phyloP scores from a whole-genome alignment of 2,329 filamentous ascomycete species.

The Colletotrichum tanaceti region DNA sequence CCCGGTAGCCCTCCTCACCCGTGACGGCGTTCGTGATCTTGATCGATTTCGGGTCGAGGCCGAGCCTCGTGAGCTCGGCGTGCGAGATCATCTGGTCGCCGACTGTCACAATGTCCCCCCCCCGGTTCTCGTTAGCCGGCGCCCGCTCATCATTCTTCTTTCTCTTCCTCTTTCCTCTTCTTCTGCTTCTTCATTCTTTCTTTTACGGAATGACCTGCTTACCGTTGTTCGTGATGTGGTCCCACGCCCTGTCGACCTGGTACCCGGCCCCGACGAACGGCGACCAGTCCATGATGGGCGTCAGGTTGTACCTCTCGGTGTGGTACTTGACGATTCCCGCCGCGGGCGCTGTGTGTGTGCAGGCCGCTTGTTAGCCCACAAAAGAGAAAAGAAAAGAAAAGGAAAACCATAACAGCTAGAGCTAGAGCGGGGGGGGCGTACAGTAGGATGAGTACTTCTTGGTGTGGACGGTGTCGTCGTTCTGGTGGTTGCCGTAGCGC shows the following conservation, averaged over 20 bases:
- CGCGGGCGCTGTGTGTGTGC: slow-evolving; percentile 57
- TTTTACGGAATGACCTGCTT: slow-evolving; percentile 4
- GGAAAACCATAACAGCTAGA: no score
- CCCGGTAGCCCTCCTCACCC: slow-evolving; percentile 68
- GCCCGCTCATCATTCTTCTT: slow-evolving; percentile 31
- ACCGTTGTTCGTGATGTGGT: slow-evolving; percentile 62
- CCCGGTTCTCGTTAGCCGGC: slow-evolving; percentile 29
- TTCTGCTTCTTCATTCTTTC: not conserved
- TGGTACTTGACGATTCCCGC: slow-evolving; percentile 61
- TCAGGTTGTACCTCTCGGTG: slow-evolving; percentile 61
- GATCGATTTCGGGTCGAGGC: slow-evolving; percentile 64
- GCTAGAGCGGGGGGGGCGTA: slow-evolving; percentile 47
- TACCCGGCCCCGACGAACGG: slow-evolving; percentile 67
- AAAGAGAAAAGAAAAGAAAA: not conserved
- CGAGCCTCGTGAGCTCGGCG: slow-evolving; percentile 64
- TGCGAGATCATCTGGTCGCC: slow-evolving; percentile 70
- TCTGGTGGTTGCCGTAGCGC: slow-evolving; percentile 49
- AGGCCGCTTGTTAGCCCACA: slow-evolving; percentile 9
- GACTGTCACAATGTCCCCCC: slow-evolving; percentile 53
- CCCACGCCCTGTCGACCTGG: slow-evolving; percentile 69
- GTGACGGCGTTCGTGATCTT: slow-evolving; percentile 66
- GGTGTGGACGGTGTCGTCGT: slow-evolving; percentile 50
- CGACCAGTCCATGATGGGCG: slow-evolving; percentile 56
- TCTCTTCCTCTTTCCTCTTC: no score
- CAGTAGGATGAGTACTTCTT: slow-evolving; percentile 58